These are phyloP conservation scores for Chaetomium strumarium DNA, from an alignment of 2,329 filamentous ascomycete genomes.

Conservation along the genomic window DNA sequence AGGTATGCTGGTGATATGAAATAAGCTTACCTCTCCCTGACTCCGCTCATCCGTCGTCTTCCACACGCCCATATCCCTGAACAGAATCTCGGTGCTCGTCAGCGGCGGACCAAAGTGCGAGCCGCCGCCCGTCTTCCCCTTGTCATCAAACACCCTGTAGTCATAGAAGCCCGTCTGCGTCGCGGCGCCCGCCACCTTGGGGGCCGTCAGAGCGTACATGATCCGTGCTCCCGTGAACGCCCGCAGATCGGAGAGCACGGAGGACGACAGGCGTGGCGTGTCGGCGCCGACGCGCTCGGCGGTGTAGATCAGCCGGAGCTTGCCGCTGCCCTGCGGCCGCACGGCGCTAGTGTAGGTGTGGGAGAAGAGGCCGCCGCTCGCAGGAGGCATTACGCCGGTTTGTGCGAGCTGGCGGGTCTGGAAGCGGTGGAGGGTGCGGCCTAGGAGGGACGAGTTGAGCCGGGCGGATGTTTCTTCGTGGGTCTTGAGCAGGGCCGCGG, in stretches of 20 bases:
- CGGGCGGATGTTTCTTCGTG: conserved; percentile 57
- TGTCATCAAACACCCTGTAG: conserved; percentile 56
- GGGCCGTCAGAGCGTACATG: conserved; percentile 76
- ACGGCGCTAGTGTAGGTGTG: conserved; percentile 51
- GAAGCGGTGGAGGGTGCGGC: conserved; percentile 63
- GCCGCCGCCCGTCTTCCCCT: conserved; percentile 30
- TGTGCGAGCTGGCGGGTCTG: conserved; percentile 64
- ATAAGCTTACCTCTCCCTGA: conserved; percentile 55
- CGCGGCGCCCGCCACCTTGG: conserved; percentile 83
- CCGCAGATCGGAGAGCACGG: conserved; percentile 71
- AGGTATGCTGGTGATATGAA: too few relatives aligned
- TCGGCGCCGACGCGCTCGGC: conserved; percentile 64
- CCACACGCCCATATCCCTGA: conserved; percentile 56
- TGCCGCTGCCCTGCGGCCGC: conserved; percentile 58
- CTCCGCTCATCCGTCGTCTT: conserved; percentile 59
- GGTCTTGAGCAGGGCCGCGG: conserved; percentile 63
- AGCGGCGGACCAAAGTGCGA: conserved; percentile 79
- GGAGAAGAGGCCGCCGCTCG: conserved; percentile 52
- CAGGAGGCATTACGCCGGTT: conserved; percentile 69
- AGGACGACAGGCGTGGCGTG: conserved; percentile 59
- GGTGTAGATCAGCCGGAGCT: conserved; percentile 74
- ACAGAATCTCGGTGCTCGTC: conserved; percentile 70
- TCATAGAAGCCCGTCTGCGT: conserved; percentile 83
- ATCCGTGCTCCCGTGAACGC: conserved; percentile 75
- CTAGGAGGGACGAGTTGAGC: conserved; percentile 52